Evolutionary conservation across 2,329 filamentous ascomycete genomes (phyloP), one percentile per base, ranked within the genome.

Genomic region (Verticillium albo-atrum): DNA sequence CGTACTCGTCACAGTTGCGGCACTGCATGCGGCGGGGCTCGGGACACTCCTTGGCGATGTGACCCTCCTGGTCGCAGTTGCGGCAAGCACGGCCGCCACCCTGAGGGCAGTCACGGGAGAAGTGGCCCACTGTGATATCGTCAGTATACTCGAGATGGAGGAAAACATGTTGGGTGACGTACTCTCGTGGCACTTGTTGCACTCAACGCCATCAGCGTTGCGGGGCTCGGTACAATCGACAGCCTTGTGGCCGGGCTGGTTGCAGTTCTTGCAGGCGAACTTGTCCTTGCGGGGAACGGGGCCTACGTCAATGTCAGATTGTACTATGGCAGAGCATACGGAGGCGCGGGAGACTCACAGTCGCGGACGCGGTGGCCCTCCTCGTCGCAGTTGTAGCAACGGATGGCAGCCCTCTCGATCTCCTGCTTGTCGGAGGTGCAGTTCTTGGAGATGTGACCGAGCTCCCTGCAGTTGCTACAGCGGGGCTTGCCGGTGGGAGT

Each of bases 231-330:
- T 70, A 63, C 82, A 86, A 0, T 85, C 82, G 6, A 75, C 67
- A 25, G 71, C 74, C 60, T 72, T 78, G 68, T 86, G 83, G 17
- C 82, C 82, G 25, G 74, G 72, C 72, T 85, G 72, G 7, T 80
- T 83, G 76, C 88, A 90, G 69, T 90, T 90, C 70, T 82, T 84
- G 81, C 88, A 90, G 7, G 84, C 85, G 64, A 82, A 87, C 59
- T 79, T 86, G 75, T 89, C 84, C 30, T 84, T 74, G 55, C 89
- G 84, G 26, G 84, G 82, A n/a, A 77, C 72, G 4, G 83, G 79
- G 66, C 85, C 84, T 85, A 51, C 12, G 2, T 60, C 67, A 56
- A 69, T 50, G 42, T 50, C 26, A 58, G 55, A 27, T 57, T 37
- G 35, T 14, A 9, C n/a, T n/a, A n/a, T n/a, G n/a, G 10, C 14